Evolutionary conservation across 2,329 filamentous ascomycete genomes (phyloP).

Genomic region (Aureobasidium leucospermi): DNA sequence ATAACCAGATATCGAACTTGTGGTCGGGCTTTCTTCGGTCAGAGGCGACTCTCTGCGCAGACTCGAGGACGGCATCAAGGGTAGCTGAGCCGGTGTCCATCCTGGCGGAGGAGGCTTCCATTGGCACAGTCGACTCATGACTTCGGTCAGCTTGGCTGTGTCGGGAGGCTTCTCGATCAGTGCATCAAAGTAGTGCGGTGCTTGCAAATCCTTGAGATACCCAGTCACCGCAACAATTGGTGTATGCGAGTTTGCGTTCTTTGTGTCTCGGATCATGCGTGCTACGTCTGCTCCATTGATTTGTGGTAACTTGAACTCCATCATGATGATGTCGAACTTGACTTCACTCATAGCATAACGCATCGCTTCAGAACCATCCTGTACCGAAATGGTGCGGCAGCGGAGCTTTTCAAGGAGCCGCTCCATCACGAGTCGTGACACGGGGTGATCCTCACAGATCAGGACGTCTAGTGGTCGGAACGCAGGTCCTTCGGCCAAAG

Average conservation of each 20-base stretch:
- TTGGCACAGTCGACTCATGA: constrained; percentile 78
- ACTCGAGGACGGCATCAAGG: constrained; percentile 49
- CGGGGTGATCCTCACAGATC: constrained; percentile 95
- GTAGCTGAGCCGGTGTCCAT: constrained; percentile 36
- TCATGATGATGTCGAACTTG: constrained; percentile 98
- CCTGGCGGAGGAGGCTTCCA: constrained; percentile 76
- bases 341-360: constrained; percentile 94
- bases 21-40: constrained; percentile 75
- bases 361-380: constrained; percentile 84
- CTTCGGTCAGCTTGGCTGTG: constrained; percentile 80
- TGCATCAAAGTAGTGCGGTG: constrained; percentile 90
- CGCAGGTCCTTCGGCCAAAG: constrained; percentile 70
- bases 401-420: constrained; percentile 90
- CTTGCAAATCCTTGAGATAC: constrained; percentile 94
- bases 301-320: constrained; percentile 91
- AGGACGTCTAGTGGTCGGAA: constrained; percentile 90
- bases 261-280: constrained; percentile 94
- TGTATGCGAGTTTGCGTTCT: constrained; percentile 88
- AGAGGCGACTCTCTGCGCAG: constrained; percentile 57
- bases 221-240: constrained; percentile 95
- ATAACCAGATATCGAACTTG: constrained; percentile 62
- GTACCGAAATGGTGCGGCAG: constrained; percentile 86
- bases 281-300: constrained; percentile 94
- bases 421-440: constrained; percentile 98
- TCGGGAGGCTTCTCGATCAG: constrained; percentile 96